These are phyloP conservation scores for Beauveria varroae DNA, from an alignment of 2,329 filamentous ascomycete genomes.

Conservation along the genomic window DNA sequence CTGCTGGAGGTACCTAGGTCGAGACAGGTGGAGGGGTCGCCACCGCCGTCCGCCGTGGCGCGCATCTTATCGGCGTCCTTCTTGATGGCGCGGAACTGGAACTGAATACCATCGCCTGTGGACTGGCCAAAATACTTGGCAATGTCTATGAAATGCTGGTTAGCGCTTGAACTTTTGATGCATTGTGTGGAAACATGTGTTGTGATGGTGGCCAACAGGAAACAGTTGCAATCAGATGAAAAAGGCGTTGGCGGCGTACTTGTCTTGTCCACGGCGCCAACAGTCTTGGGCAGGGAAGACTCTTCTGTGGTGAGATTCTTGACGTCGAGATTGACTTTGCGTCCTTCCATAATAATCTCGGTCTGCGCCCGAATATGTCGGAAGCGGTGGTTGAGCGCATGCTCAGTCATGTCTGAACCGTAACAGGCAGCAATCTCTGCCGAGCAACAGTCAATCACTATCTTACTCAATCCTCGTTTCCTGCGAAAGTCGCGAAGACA, in stretches of 20 bases:
- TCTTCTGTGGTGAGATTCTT: conserved; percentile 32
- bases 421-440: conserved; percentile 41
- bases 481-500: background rate
- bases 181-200: background rate
- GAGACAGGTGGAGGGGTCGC: conserved; percentile 37
- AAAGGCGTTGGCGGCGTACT: conserved; percentile 26
- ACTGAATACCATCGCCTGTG: conserved; percentile 50
- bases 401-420: conserved; percentile 41
- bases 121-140: conserved; percentile 53
- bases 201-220: background rate
- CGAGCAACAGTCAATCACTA: conserved; percentile 10
- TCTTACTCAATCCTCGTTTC: background rate
- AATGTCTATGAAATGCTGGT: conserved; percentile 38
- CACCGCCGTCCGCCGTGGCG: conserved; percentile 34
- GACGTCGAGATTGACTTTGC: conserved; percentile 31
- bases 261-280: conserved; percentile 31
- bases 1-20: conserved; percentile 19
- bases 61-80: conserved; percentile 42
- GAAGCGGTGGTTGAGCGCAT: conserved; percentile 44
- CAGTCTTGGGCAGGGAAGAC: conserved; percentile 27
- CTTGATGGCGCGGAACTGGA: conserved; percentile 52
- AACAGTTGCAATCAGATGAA: background rate
- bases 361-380: conserved; percentile 38
- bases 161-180: background rate
- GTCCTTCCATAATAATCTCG: conserved; percentile 28